A percentile compares a stretch with the other conserved stretches of the same genome.
phyloP scores from a whole-genome alignment of 176 grass and related monocot species.

The Aegilops sharonensis region DNA sequence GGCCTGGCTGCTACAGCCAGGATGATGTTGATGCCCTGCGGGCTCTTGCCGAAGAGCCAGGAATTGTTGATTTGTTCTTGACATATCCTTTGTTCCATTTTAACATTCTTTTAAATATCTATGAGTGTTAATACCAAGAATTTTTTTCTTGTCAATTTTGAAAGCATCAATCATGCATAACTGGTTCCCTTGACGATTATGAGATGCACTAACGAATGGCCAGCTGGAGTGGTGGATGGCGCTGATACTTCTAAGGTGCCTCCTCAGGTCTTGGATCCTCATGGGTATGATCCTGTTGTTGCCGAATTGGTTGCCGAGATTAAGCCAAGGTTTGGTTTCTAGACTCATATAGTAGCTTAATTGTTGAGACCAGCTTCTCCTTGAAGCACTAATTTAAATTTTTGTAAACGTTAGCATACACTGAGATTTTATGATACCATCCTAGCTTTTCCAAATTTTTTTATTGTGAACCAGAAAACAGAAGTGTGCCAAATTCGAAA shows the following conservation, averaged over 20 bases:
- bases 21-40: slow-evolving; percentile 87
- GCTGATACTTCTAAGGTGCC: slow-evolving; percentile 54
- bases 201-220: slow-evolving; percentile 86
- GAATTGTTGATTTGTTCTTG: slow-evolving; percentile 80
- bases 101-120: slow-evolving; percentile 3
- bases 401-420: neutral
- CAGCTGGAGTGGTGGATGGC: slow-evolving; percentile 61
- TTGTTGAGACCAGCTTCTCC: neutral
- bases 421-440: slow-evolving; percentile 1
- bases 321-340: slow-evolving; percentile 65
- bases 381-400: slow-evolving; percentile 13
- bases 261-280: slow-evolving; percentile 49
- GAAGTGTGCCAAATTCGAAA: neutral
- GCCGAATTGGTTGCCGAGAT: slow-evolving; percentile 77
- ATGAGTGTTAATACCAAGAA: neutral
- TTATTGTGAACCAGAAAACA: neutral
- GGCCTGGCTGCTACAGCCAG: slow-evolving; percentile 59
- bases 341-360: neutral
- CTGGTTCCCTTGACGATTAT: slow-evolving; percentile 52
- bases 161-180: neutral
- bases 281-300: slow-evolving; percentile 58
- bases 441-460: neutral
- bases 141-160: slow-evolving; percentile 13
- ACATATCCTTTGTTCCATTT: slow-evolving; percentile 72
- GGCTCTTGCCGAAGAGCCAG: slow-evolving; percentile 69